Percentiles rank a stretch among this genome's conserved stretches.
phyloP scores from a whole-genome alignment of 108 stramenopile species.

The Cyclostephanos tholiformis region DNA sequence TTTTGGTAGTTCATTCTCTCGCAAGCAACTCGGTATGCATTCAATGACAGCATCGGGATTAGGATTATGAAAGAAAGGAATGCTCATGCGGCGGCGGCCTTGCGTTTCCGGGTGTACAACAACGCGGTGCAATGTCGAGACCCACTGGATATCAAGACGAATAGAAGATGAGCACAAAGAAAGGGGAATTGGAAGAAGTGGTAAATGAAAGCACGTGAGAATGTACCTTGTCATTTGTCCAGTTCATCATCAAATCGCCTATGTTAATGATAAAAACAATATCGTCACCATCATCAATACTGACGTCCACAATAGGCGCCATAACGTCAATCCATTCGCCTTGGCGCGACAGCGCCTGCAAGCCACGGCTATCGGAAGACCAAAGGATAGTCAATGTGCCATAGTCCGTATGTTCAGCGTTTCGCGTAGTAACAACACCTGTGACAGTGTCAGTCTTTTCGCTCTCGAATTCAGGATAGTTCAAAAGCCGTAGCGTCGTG shows the following conservation, averaged over 20 bases:
- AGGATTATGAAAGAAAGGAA: constrained; percentile 68
- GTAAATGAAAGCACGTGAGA: no score
- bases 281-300: neutral
- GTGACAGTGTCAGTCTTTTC: constrained; percentile 2
- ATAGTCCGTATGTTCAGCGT: constrained; percentile 88
- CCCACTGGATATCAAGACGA: no score
- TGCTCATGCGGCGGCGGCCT: constrained; percentile 46
- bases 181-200: no score
- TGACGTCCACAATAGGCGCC: neutral
- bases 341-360: constrained; percentile 54
- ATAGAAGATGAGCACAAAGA: no score
- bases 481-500: constrained; percentile 75
- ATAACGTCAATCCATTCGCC: neutral
- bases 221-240: constrained; percentile 87
- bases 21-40: constrained; percentile 25
- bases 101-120: constrained; percentile 33
- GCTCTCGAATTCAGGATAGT: constrained; percentile 64
- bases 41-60: constrained; percentile 3
- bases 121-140: constrained; percentile 81
- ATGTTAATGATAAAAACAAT: constrained; percentile 84
- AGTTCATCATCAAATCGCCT: constrained; percentile 90
- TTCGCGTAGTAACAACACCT: constrained; percentile 43
- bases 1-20: constrained; percentile 15
- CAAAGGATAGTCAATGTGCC: constrained; percentile 84
- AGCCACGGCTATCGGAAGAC: constrained; percentile 61